Evolutionary conservation across 2,329 filamentous ascomycete genomes (phyloP), one percentile per base, ranked within the genome.

Genomic region (Cladosporium cucumerinum): DNA sequence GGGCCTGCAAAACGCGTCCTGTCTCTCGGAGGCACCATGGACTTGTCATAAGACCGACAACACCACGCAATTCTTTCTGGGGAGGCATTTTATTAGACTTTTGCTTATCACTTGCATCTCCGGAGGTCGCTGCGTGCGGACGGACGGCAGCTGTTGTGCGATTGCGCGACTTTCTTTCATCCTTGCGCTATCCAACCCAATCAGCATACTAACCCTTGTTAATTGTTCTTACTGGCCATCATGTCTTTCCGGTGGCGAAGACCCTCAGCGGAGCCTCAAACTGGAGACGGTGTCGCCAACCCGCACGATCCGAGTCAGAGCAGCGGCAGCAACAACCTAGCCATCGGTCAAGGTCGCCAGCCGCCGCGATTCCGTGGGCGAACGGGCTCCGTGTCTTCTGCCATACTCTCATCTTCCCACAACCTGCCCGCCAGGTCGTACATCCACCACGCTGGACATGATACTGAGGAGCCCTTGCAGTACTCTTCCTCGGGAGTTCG

Each of bases 401-500:
- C 69, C 23, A 71, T 65, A 32, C 65, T 72, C 16, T 72, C 72
- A 8, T 69, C 71, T 11, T 74, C 73, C 12, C 73, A 69, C 65
- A 72, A 70, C 66, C 69, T 76, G 46, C 75, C 75, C 5, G 72
- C 68, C 59, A 69, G 76, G 54, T 76, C 74, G 51, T 77, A 75
- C 65, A 75, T 78, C 39, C 75, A 77, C 60, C 68, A 71, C 65
- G 71, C 70, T 32, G 69, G 66, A 34, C 69, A 71, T 58, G 64
- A 60, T 48, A 57, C 52, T 23, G 23, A 55, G 48, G 73, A 82
- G 85, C 70, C 68, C 46, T 71, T 75, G 5, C 75, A 76, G 28
- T 78, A 78, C 66, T 74, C 75, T n/a, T 78, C 75, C 21, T 70
- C 73, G 8, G 76, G 76, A 23, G 76, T 78, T 14, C 70, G 76